Conservation (phyloP, 1,284 basidiomycete genomes). For the Bondarzewia mesenterica region DNA sequence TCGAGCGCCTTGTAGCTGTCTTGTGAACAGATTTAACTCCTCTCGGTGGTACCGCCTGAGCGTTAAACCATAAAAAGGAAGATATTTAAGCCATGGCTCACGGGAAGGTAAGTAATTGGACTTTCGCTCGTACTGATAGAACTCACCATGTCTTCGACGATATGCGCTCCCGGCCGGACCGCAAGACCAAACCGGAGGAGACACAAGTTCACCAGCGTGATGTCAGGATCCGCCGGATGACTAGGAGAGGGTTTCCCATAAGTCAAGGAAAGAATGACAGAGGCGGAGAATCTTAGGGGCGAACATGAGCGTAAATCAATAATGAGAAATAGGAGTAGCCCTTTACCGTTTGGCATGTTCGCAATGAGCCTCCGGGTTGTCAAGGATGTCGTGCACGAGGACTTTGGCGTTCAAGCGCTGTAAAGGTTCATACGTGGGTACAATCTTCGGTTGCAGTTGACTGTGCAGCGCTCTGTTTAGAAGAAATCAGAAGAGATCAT, state of each 20-base stretch:
- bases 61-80: slow-evolving; percentile 50
- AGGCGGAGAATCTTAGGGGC: slow-evolving; percentile 45
- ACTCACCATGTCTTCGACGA: slow-evolving; percentile 52
- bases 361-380: slow-evolving; percentile 39
- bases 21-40: slow-evolving; percentile 47
- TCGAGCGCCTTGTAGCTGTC: slow-evolving; percentile 37
- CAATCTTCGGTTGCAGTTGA: slow-evolving; percentile 40
- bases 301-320: background rate
- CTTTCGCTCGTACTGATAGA: too few relatives aligned
- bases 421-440: slow-evolving; percentile 37
- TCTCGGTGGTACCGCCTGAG: slow-evolving; percentile 45
- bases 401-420: slow-evolving; percentile 38
- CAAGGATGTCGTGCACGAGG: slow-evolving; percentile 44
- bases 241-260: slow-evolving; percentile 50
- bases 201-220: slow-evolving; percentile 41
- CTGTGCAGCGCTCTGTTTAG: slow-evolving; percentile 37
- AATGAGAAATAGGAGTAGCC: background rate
- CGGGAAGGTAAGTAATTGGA: too few relatives aligned
- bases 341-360: slow-evolving; percentile 41
- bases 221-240: slow-evolving; percentile 47
- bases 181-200: slow-evolving; percentile 38
- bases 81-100: slow-evolving; percentile 43
- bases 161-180: slow-evolving; percentile 47
- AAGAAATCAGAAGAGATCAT: background rate
- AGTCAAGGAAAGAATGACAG: slow-evolving; percentile 55